Percentiles rank a stretch among this genome's conserved stretches.
Evolutionary conservation across 179 eudicot genomes (phyloP).

Genomic region (Spinacia oleracea): DNA sequence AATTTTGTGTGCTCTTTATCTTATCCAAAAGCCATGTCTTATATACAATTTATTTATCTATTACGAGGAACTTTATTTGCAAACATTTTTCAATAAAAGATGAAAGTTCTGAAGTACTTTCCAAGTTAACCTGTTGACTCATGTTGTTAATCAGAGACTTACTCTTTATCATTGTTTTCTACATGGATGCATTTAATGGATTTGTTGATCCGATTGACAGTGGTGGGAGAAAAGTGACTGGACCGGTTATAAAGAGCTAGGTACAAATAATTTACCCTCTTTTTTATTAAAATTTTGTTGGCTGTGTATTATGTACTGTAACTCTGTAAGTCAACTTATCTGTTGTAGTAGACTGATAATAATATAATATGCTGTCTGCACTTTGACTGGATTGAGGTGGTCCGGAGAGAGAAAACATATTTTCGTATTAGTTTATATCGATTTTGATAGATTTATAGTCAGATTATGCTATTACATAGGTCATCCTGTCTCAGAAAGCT

Average conservation of each 20-base stretch:
- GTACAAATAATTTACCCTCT: constrained; percentile 42
- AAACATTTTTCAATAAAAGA: not conserved
- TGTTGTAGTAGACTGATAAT: constrained; percentile 2
- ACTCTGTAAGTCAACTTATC: constrained; percentile 1
- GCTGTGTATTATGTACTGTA: not conserved
- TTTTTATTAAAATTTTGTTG: not conserved
- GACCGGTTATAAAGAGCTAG: constrained; percentile 99
- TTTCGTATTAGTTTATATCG: not conserved
- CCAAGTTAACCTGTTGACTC: not conserved
- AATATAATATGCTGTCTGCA: constrained; percentile 3
- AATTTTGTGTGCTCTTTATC: not conserved
- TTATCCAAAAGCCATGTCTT: not conserved
- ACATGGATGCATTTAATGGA: constrained; percentile 68
- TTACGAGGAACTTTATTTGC: constrained; percentile 5
- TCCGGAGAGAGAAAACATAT: not conserved
- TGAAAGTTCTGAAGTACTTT: not conserved
- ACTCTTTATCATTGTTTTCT: constrained; percentile 37
- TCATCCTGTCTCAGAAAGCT: constrained; percentile 1
- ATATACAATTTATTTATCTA: not conserved
- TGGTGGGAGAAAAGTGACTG: constrained; percentile 99
- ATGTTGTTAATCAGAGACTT: not conserved
- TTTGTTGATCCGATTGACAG: constrained; percentile 90
- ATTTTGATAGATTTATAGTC: not conserved
- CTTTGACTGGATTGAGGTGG: not conserved
- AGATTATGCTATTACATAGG: not conserved